phyloP scores from a whole-genome alignment of 352 stramenopile genomes.

The Pythium guiyangense region DNA sequence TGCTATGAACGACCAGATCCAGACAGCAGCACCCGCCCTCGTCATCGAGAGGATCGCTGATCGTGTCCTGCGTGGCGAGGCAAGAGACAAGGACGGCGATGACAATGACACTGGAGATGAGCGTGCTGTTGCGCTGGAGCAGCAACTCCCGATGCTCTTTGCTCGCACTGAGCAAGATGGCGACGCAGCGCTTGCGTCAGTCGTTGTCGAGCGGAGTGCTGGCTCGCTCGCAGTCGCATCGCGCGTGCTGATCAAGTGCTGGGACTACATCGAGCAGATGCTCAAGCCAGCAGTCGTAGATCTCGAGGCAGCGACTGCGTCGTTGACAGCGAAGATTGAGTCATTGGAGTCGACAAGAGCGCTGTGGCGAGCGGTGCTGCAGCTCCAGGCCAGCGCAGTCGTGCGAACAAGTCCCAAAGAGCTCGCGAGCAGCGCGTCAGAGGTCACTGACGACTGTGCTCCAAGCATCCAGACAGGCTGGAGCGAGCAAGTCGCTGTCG shows the following conservation, averaged over 20 bases:
- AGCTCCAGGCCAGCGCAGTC: neutral
- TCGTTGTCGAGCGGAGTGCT: conserved; percentile 1
- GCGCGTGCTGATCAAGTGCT: conserved; percentile 7
- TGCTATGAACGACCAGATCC: no score
- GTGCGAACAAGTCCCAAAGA: neutral
- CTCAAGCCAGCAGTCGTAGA: conserved; percentile 1
- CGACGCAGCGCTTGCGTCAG: neutral
- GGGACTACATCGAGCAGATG: neutral
- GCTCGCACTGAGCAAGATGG: no score
- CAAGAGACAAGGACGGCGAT: neutral
- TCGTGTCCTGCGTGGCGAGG: no score
- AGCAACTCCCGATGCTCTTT: neutral
- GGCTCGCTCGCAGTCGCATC: conserved; percentile 3
- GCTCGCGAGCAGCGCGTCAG: neutral
- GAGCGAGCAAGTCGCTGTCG: neutral
- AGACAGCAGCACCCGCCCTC: no score
- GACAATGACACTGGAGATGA: no score
- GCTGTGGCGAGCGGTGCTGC: conserved; percentile 6
- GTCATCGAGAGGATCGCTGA: neutral
- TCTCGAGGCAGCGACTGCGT: neutral
- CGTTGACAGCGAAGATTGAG: neutral
- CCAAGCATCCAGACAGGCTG: neutral
- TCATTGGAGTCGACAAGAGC: neutral
- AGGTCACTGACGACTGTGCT: no score
- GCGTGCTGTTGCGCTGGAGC: no score